These are phyloP conservation scores for Aspergillus proliferans DNA, from an alignment of 2,329 filamentous ascomycete genomes.

Conservation along the genomic window DNA sequence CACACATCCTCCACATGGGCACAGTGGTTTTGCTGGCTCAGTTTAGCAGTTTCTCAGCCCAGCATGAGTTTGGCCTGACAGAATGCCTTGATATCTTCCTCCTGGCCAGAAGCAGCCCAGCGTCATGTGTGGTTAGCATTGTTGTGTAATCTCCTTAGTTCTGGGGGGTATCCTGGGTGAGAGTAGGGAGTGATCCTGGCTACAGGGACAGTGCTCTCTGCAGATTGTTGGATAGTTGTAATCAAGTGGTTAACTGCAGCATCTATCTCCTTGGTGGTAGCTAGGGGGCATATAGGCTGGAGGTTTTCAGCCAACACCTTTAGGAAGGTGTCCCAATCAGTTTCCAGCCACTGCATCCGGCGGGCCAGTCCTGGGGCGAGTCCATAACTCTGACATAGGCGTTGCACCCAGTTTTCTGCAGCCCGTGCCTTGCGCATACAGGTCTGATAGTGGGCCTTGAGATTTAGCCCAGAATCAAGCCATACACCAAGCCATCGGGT, in stretches of 20 bases:
- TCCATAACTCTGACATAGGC: no score
- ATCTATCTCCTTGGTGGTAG: not conserved
- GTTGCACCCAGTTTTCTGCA: no score
- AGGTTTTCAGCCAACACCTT: not conserved
- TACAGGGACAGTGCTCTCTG: not conserved
- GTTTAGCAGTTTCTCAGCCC: not conserved
- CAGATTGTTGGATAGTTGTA: not conserved
- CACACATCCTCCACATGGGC: not conserved
- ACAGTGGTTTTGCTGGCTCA: not conserved
- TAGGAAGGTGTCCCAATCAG: not conserved
- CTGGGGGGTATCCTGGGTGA: not conserved
- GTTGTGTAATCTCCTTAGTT: not conserved
- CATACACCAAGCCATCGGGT: no score
- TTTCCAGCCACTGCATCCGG: conserved; percentile 1
- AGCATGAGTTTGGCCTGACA: not conserved
- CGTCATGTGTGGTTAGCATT: not conserved
- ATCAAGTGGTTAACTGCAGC: not conserved
- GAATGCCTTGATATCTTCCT: not conserved
- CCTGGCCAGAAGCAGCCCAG: not conserved
- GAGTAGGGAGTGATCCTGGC: not conserved
- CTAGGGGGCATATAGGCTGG: not conserved
- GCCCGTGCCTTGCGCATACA: no score
- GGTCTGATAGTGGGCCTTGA: no score
- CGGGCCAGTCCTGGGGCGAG: no score
- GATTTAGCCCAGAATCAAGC: no score